Conservation (phyloP, 805 yeast species). For the Tetrapisispora taiwanensis region DNA sequence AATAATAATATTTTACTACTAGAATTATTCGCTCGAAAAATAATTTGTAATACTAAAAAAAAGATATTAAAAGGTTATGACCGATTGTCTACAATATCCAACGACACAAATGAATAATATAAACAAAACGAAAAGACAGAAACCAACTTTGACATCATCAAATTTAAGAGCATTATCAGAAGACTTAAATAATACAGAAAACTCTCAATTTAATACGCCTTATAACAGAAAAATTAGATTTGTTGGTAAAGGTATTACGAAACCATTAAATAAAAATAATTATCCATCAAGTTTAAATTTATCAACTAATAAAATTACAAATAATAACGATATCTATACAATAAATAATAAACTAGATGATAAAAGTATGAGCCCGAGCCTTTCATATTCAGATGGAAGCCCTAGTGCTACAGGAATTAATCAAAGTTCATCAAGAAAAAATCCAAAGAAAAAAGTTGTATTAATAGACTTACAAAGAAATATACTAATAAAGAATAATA, state of each 20-base stretch:
- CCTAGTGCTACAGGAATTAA: background rate
- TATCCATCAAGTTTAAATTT: too few species aligned
- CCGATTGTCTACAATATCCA: background rate
- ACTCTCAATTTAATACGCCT: background rate
- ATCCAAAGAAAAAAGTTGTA: background rate
- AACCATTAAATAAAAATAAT: background rate
- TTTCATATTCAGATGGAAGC: background rate
- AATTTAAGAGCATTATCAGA: background rate
- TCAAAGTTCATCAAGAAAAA: background rate
- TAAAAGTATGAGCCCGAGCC: background rate
- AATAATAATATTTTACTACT: too few species aligned
- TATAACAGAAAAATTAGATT: constrained; percentile 1
- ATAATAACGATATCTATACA: background rate
- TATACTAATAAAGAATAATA: background rate
- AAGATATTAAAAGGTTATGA: background rate
- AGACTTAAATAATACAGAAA: background rate
- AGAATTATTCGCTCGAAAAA: too few species aligned
- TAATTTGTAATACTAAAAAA: too few species aligned
- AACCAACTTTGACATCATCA: background rate
- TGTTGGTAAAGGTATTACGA: constrained; percentile 1
- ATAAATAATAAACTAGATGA: background rate
- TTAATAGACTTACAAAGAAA: constrained; percentile 1
- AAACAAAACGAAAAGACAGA: background rate
- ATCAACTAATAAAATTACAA: background rate
- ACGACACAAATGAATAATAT: background rate